phyloP scores from a whole-genome alignment of 2,329 filamentous ascomycete species.

The Arachnomyces sp. region DNA sequence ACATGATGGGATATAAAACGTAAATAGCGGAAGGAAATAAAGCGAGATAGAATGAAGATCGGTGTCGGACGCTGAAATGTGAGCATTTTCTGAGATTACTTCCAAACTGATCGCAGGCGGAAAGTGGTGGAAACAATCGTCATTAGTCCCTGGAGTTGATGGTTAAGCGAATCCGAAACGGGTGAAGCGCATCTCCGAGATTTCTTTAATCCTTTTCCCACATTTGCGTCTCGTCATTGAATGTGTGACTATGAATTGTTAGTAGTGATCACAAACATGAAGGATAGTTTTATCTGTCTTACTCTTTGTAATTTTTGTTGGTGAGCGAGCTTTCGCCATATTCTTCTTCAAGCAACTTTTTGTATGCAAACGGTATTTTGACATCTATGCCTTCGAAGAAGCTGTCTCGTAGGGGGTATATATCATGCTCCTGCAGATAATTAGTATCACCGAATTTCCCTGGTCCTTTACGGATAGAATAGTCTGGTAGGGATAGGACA shows the following conservation, averaged over 20 bases:
- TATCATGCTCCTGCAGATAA: constrained; percentile 35
- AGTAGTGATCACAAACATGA: constrained; percentile 4
- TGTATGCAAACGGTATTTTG: constrained; percentile 51
- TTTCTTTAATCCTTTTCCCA: constrained; percentile 19
- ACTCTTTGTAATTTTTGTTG: constrained; percentile 38
- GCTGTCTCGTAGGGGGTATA: constrained; percentile 51
- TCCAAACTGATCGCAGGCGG: too few relatives aligned
- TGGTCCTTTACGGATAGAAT: not conserved
- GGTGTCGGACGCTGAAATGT: too few relatives aligned
- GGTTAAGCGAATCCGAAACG: too few relatives aligned
- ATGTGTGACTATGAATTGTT: constrained; percentile 22
- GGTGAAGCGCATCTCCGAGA: too few relatives aligned
- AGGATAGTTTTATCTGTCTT: constrained; percentile 6
- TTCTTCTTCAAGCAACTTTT: constrained; percentile 46
- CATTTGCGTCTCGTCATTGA: constrained; percentile 23
- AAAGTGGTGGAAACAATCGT: too few relatives aligned
- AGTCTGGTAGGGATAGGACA: not conserved
- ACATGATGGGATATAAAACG: too few relatives aligned
- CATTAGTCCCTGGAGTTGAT: too few relatives aligned
- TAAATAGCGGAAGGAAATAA: too few relatives aligned
- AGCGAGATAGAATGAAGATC: too few relatives aligned
- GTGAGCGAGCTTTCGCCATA: constrained; percentile 46
- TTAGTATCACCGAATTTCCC: constrained; percentile 2
- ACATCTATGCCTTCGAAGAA: constrained; percentile 48
- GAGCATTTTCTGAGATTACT: too few relatives aligned